These are phyloP conservation scores for Ogataea dorogensis DNA, from an alignment of 805 yeast genomes.

Conservation along the genomic window DNA sequence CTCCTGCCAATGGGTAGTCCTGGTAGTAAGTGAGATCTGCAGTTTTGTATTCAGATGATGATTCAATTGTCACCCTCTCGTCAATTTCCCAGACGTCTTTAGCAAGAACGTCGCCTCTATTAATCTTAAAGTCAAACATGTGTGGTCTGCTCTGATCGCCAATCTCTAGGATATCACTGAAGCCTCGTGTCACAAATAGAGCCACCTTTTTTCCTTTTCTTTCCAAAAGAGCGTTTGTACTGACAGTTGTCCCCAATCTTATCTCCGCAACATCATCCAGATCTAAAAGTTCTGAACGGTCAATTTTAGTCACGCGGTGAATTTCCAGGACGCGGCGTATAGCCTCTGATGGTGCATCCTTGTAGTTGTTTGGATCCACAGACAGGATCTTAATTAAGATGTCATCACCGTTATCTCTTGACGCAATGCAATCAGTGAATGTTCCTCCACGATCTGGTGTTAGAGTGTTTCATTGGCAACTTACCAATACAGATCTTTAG, in stretches of 20 bases:
- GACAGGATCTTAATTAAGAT: slow-evolving; percentile 74
- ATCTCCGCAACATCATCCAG: slow-evolving; percentile 61
- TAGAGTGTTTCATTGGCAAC: not conserved
- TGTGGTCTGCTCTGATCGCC: slow-evolving; percentile 92
- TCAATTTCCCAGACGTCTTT: slow-evolving; percentile 77
- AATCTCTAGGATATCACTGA: slow-evolving; percentile 72
- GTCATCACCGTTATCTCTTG: slow-evolving; percentile 49
- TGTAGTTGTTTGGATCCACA: slow-evolving; percentile 81
- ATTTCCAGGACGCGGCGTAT: slow-evolving; percentile 71
- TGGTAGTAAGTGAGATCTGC: slow-evolving; percentile 53
- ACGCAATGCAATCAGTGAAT: slow-evolving; percentile 72
- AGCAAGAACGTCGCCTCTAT: slow-evolving; percentile 67
- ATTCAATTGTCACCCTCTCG: slow-evolving; percentile 80
- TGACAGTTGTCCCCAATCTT: slow-evolving; percentile 91
- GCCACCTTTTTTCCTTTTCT: slow-evolving; percentile 88
- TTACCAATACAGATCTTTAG: slow-evolving; percentile 5
- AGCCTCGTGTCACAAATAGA: slow-evolving; percentile 81
- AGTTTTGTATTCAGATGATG: slow-evolving; percentile 11
- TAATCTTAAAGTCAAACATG: slow-evolving; percentile 77
- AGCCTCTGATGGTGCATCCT: slow-evolving; percentile 90
- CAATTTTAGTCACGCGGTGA: slow-evolving; percentile 49
- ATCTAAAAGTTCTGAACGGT: slow-evolving; percentile 58
- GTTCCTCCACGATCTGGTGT: slow-evolving; percentile 76
- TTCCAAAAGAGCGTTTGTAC: slow-evolving; percentile 90
- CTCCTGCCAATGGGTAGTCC: slow-evolving; percentile 54